Base-by-base conservation (phyloP, 164 flowering plant species). In the Sedum album region DNA sequence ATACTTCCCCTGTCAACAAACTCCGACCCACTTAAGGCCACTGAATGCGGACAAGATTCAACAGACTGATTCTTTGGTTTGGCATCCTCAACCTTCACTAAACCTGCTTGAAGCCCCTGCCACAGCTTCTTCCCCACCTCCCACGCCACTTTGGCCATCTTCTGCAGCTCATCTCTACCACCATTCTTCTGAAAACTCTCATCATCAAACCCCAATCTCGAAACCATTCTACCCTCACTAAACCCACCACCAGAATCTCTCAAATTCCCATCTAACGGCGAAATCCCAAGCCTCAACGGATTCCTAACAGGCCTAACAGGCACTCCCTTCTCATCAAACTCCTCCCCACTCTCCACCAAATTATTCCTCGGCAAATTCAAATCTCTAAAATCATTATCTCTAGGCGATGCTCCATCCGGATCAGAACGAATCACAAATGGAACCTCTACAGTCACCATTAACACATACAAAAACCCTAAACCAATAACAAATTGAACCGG, bases 41-140 rank as follows among this genome's bases (percentile, higher is more conserved):
- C 71, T 33, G 92, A 87, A 53, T 74, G 71, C 2, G 90, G 91
- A 66, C 99, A 94, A 6, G 77, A 65, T 28, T 78, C 83, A 4
- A 81, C 69, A 14, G 61, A 46, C 68, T 78, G 78, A 35, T 76
- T 77, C 33, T 46, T 72, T 13, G 31, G 48, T 57, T 74, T 79
- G 28, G 67, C 60, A 0, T 3, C 35, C 0, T 8, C 26, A 11
- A 66, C 26, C 55, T 31, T 49, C 26, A 71, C n/a, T 33, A 79
- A 73, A 31, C 82, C 88, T 13, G 79, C 78, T 53, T 74, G 76
- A 9, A 85, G 65, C 60, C 85, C 87, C 15, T 74, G 68, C 89
- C 90, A 87, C 30, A 82, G n/a, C 71, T 74, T 84, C 74, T 46
- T 77, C 67, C 96, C 98, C 14, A 75, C 66, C 1, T 69, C 75